Percentiles rank a stretch among this genome's conserved stretches.
Evolutionary conservation across 2,329 filamentous ascomycete genomes (phyloP).

Genomic region (Gaeumannomyces sp.): DNA sequence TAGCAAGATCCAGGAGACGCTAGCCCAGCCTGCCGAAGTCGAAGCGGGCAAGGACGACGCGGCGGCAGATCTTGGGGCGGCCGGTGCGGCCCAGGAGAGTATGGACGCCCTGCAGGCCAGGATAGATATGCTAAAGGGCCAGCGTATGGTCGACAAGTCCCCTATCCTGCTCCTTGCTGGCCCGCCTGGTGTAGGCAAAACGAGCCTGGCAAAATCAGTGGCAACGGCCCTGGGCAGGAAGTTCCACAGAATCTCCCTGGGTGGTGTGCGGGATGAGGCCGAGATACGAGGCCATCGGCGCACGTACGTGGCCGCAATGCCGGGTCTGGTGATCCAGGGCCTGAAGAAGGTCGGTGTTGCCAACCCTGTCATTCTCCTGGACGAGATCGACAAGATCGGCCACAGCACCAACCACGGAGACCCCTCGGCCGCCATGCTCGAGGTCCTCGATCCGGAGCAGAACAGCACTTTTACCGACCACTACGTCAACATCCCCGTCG

Average conservation of each 20-base stretch:
- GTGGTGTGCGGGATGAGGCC: conserved; percentile 91
- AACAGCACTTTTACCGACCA: conserved; percentile 94
- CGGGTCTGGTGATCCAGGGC: conserved; percentile 86
- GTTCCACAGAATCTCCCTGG: conserved; percentile 94
- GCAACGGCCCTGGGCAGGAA: conserved; percentile 88
- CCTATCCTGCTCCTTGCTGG: conserved; percentile 91
- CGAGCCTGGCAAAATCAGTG: conserved; percentile 86
- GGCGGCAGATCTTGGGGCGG: too few species aligned
- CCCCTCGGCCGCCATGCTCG: conserved; percentile 93
- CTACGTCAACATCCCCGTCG: conserved; percentile 92
- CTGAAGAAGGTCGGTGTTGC: conserved; percentile 92
- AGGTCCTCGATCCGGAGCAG: conserved; percentile 95
- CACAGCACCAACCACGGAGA: conserved; percentile 89
- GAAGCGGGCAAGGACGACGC: conserved; percentile 12
- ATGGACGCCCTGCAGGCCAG: conserved; percentile 50
- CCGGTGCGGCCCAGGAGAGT: conserved; percentile 23
- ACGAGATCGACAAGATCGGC: conserved; percentile 97
- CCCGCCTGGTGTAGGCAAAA: conserved; percentile 93
- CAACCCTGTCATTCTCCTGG: conserved; percentile 91
- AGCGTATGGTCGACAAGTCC: conserved; percentile 87
- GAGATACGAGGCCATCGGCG: conserved; percentile 92
- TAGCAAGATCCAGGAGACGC: conserved; percentile 55
- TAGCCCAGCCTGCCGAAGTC: conserved; percentile 30
- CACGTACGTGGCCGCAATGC: conserved; percentile 99
- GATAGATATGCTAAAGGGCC: conserved; percentile 69